A percentile compares a stretch with the other conserved stretches of the same genome.
These are phyloP conservation scores for Xylaria intraflava DNA, from an alignment of 495 filamentous ascomycete species.

Conservation along the genomic window DNA sequence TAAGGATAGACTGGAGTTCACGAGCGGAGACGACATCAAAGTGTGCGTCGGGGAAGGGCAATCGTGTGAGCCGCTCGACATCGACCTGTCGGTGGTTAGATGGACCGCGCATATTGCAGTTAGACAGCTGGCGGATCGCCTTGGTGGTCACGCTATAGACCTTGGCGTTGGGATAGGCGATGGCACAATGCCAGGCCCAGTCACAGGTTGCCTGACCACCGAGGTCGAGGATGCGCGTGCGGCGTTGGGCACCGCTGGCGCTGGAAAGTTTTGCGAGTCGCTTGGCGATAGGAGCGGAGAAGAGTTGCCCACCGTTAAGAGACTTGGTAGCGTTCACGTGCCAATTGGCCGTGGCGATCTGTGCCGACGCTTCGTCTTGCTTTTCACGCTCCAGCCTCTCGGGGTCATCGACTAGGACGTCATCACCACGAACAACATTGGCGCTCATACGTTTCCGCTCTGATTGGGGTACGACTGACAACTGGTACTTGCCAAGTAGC, in stretches of 20 bases:
- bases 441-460: constrained; percentile 53
- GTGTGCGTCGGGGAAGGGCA: constrained; percentile 81
- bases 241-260: constrained; percentile 42
- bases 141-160: constrained; percentile 80
- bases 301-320: constrained; percentile 72
- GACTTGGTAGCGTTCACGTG: constrained; percentile 69
- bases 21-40: constrained; percentile 92
- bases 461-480: constrained; percentile 48
- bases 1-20: constrained; percentile 75
- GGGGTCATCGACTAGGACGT: constrained; percentile 45
- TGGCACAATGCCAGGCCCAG: constrained; percentile 91
- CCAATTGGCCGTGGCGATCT: constrained; percentile 71
- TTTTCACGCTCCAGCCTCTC: constrained; percentile 65
- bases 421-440: constrained; percentile 52
- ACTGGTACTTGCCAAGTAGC: constrained; percentile 70
- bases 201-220: constrained; percentile 79
- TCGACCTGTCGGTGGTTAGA: constrained; percentile 77
- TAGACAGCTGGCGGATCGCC: constrained; percentile 54
- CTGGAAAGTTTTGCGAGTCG: constrained; percentile 46
- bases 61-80: constrained; percentile 64
- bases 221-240: constrained; percentile 74
- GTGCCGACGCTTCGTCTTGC: constrained; percentile 69
- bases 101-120: constrained; percentile 69
- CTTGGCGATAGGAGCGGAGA: constrained; percentile 67
- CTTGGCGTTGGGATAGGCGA: constrained; percentile 74